Base-by-base conservation (phyloP, 345 rosid species). In the Rhizophora apiculata region DNA sequence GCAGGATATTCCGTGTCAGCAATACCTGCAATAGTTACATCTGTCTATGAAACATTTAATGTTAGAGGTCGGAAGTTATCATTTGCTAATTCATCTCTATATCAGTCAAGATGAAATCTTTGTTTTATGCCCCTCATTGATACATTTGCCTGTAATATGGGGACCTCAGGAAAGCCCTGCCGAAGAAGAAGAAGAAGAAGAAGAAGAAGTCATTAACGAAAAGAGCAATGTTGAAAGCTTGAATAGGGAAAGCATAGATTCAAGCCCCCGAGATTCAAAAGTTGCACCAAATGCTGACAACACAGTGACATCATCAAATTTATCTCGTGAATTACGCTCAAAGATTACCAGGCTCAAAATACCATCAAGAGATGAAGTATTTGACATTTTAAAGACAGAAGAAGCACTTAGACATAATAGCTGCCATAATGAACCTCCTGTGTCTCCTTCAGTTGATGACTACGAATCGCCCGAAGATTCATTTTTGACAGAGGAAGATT, bases 391-490 rank as follows among this genome's bases (percentile, higher is more conserved):
- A 22, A 75, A 76, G 63, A 46, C 11, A 0, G 84, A 74, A 73
- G 82, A 73, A 72, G 43, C 53, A 10, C 62, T 62, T 20, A 60
- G 67, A 31, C 59, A 34, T 58, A 53, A 43, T 11, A 59, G 71
- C 67, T 64, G 67, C 64, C 51, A 30, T 19, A 57, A 11, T 16
- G 62, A 68, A 27, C 78, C 24, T 46, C 60, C 69, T 5, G 73
- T 72, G 22, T 59, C 83, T 21, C 74, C 84, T n/a, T 31, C 60
- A 58, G 89, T 85, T 13, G 85, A 90, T 64, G 96, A 87, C 2
- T 89, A 95, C 62, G 97, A 85, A 73, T 83, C 95, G 56, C 87
- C 88, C 13, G 97, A 88, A 68, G 97, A 91, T 69, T 73, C 87
- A 39, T 69, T 77, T 68, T 73, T 86, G 52, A 62, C 85, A 0